Base-by-base conservation (phyloP, 768 basidiomycete genomes). In the Tulasnella sp. region DNA sequence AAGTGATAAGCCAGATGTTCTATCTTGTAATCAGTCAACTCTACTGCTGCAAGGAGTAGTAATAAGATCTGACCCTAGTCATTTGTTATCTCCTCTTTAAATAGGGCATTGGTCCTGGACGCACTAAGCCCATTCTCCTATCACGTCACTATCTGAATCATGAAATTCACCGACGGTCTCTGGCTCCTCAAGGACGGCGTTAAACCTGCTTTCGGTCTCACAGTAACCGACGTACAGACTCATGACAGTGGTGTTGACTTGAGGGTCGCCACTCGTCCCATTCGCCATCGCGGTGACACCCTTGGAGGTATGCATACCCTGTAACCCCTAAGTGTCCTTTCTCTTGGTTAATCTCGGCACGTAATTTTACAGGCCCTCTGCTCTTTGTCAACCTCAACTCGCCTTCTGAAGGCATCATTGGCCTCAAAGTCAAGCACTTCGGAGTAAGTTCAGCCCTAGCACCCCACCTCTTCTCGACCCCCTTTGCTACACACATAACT, bases 111-210 rank as follows among this genome's bases (percentile, higher is more conserved):
- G 58, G 58, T 64, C 58, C 31, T 64, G 58, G 58, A n/a, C n/a
- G 14, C 58, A 14, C 58, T 25, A 29, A 34, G 1, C 58, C 58
- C 58, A 64, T 64, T 25, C 58, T 64, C 58, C 58, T 34, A 64
- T 64, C 58, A 15, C 58, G 31, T 64, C 58, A 64, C 31, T 64
- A 34, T 64, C 58, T 64, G 58, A 64, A 64, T 64, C 58, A 92
- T 91, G 90, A 89, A 88, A 80, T 90, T 91, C 84, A 91, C 88
- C 85, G 91, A 91, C 83, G 90, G 91, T 29, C 89, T 91, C 80
- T 91, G 89, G 90, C 85, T 90, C 31, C 82, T 89, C 79, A 89
- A 89, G 79, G 84, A 86, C 77, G 90, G 89, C 52, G 87, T 89
- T 76, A 89, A 88, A 79, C 85, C 89, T 15, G 85, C 85, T 77